Evolutionary conservation across 2,329 filamentous ascomycete genomes (phyloP).

Genomic region (Periglandula ipomoeae): DNA sequence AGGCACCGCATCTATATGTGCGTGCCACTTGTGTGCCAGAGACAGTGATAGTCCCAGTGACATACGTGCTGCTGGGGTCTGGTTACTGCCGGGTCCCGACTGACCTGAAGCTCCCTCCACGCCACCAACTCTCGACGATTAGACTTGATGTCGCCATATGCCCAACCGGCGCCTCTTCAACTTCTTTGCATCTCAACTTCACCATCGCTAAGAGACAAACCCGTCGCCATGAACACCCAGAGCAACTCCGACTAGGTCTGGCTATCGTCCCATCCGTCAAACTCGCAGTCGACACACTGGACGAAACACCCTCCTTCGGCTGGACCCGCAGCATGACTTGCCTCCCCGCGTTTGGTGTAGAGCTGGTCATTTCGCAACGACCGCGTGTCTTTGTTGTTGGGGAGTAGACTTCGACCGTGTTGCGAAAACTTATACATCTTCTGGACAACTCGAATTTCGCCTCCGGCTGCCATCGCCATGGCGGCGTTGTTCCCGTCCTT

Average conservation of each 20-base stretch:
- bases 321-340: conserved; percentile 22
- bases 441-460: not conserved
- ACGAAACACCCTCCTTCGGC: not conserved
- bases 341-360: conserved; percentile 24
- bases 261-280: not conserved
- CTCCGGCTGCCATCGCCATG: conserved; percentile 38
- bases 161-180: not conserved
- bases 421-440: not conserved
- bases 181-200: not conserved
- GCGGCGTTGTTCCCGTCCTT: conserved; percentile 61
- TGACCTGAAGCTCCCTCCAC: not conserved
- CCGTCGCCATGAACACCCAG: not conserved
- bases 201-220: not conserved
- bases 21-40: too few species aligned
- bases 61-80: too few species aligned
- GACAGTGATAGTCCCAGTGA: too few species aligned
- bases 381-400: conserved; percentile 8
- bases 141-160: not conserved
- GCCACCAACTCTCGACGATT: not conserved
- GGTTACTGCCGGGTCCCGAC: not conserved
- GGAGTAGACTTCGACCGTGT: conserved; percentile 2
- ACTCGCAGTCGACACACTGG: not conserved
- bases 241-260: not conserved
- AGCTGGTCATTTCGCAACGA: conserved; percentile 24
- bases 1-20: too few species aligned